Percentiles rank a stretch among this genome's conserved stretches.
Conservation (phyloP, 129 eudicot species). For the Artemisia tridentata region DNA sequence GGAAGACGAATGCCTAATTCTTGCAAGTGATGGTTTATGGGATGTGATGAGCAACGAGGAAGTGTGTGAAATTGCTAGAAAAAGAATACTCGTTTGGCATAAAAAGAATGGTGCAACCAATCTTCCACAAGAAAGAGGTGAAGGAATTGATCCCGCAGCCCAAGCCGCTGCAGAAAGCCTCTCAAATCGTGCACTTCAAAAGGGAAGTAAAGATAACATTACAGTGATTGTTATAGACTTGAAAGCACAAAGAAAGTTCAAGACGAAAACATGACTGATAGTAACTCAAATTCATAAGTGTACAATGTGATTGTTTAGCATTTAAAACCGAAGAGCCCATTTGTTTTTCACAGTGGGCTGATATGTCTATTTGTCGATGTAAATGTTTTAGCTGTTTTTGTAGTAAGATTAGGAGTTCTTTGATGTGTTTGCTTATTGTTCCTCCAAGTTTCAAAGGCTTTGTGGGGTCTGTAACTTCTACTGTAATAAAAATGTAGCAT, state of each 20-base stretch:
- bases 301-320: slow-evolving; percentile 28
- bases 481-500: slow-evolving; percentile 30
- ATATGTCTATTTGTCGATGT: slow-evolving; percentile 30
- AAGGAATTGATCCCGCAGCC: slow-evolving; percentile 73
- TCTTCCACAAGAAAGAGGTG: slow-evolving; percentile 51
- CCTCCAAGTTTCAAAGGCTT: slow-evolving; percentile 46
- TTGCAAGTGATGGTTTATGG: slow-evolving; percentile 89
- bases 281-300: slow-evolving; percentile 28
- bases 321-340: slow-evolving; percentile 31
- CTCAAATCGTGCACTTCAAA: slow-evolving; percentile 71
- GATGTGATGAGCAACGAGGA: slow-evolving; percentile 87
- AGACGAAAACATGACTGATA: slow-evolving; percentile 44
- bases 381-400: slow-evolving; percentile 41
- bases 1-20: slow-evolving; percentile 75
- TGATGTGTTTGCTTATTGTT: slow-evolving; percentile 28
- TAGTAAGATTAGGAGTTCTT: slow-evolving; percentile 35
- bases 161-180: slow-evolving; percentile 81
- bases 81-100: slow-evolving; percentile 74
- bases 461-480: slow-evolving; percentile 34
- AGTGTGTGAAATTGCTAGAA: slow-evolving; percentile 71
- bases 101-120: slow-evolving; percentile 54
- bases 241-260: slow-evolving; percentile 71
- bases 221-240: slow-evolving; percentile 73
- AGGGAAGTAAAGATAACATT: slow-evolving; percentile 87
- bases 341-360: slow-evolving; percentile 43